Base-by-base conservation (phyloP, 495 filamentous ascomycete species). In the Penicillium verhagenii region DNA sequence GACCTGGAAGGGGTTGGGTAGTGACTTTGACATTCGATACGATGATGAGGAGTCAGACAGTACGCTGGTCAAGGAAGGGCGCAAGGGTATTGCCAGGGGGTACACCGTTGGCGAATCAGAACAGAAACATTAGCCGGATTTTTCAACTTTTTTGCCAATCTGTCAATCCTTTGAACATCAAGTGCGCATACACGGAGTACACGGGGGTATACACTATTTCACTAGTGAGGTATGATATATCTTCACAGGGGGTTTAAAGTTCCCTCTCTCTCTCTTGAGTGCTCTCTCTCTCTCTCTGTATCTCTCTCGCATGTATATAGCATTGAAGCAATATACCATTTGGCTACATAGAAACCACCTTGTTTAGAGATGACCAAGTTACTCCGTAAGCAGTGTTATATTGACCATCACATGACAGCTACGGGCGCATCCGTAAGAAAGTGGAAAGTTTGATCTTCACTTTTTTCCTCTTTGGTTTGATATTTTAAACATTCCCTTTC, bases 1-100 rank as follows among this genome's bases (percentile, higher is more conserved):
- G 52, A 95, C 88, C 6, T 99, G 94, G 94, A 88, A 85, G 66
- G 94, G 94, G 0, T 70, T 99, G 24, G 95, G 94, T 0, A 95
- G 86, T 53, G 94, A 98, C 68, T 94, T 91, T 54, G 78, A 80
- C 38, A 79, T 86, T 25, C 76, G 75, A 45, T 86, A 91, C 60
- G 84, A 87, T 38, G 82, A 87, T 9, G 78, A 87, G 9, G 78
- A 82, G 11, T 60, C 54, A 13, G 71, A 76, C 33, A 80, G 82
- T 19, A 82, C 82, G 7, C 48, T 71, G 31, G 78, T 92, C 50
- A 89, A 96, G 66, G 85, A 95, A 68, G 94, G 94, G 23, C 86
- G 91, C 66, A 87, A 86, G 59, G 95, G 95, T 10, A 84, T 96
- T 50, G 94, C 94, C 40, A 87, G 88, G 65, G 95, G 93, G 1